Evolutionary conservation across 345 rosid genomes (phyloP).

Genomic region (Corchorus capsularis): DNA sequence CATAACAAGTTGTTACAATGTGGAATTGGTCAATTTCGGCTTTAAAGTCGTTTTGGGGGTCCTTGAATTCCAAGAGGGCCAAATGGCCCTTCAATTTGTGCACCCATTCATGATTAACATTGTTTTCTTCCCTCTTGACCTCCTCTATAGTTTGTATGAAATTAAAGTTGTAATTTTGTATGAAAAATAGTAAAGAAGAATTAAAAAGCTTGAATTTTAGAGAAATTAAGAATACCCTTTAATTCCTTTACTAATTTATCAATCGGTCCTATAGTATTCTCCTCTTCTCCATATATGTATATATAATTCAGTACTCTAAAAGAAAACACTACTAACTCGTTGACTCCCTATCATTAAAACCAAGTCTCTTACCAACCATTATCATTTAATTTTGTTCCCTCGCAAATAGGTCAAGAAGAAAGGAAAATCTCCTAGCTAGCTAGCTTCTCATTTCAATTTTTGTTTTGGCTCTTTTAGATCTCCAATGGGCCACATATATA

Average conservation of each 20-base stretch:
- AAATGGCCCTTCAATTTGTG: neutral
- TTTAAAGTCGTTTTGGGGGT: neutral
- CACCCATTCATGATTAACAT: neutral
- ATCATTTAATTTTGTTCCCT: neutral
- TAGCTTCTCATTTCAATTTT: neutral
- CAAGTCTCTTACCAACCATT: neutral
- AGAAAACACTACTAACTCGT: neutral
- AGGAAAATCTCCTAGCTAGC: neutral
- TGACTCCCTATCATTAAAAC: neutral
- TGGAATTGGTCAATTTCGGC: neutral
- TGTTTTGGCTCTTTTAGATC: neutral
- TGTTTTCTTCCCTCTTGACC: no score
- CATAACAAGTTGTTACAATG: neutral
- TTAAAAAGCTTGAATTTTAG: no score
- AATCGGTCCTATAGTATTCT: no score
- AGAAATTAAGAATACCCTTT: no score
- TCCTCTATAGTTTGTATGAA: no score
- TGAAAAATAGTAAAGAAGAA: no score
- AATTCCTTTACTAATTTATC: no score
- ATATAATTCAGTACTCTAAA: no score
- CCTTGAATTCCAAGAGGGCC: neutral
- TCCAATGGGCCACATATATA: neutral
- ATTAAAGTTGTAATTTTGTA: no score
- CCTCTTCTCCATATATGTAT: neutral
- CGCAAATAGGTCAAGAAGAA: neutral